Percentiles rank a stretch among this genome's conserved stretches.
These are phyloP conservation scores for Omphalotus olearius DNA, from an alignment of 1,284 basidiomycete species.

Conservation along the genomic window DNA sequence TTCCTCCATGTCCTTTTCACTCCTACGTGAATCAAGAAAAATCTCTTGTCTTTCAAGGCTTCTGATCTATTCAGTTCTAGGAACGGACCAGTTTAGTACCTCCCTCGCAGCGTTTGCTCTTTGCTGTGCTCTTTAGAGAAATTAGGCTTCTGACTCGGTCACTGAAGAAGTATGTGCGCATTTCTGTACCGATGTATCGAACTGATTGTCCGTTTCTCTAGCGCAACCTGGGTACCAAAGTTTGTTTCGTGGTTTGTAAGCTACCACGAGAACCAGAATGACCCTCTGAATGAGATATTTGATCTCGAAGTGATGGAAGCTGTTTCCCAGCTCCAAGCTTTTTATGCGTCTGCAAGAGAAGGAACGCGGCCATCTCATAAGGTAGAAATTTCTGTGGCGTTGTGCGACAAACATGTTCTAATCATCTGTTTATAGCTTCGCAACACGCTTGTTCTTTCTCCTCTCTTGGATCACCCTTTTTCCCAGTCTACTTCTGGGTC, in stretches of 20 bases:
- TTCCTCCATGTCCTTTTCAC: background rate
- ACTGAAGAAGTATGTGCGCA: constrained; percentile 50
- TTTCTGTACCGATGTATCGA: background rate
- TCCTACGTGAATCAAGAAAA: too few species aligned
- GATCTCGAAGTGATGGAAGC: constrained; percentile 41
- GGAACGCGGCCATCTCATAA: constrained; percentile 38
- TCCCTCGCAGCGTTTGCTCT: constrained; percentile 51
- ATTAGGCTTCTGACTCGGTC: constrained; percentile 58
- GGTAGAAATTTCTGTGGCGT: constrained; percentile 26
- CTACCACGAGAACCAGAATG: constrained; percentile 23
- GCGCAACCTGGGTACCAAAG: constrained; percentile 53
- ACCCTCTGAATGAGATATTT: constrained; percentile 26
- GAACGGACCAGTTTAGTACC: constrained; percentile 48
- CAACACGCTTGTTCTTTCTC: constrained; percentile 37
- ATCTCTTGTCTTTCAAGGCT: too few species aligned
- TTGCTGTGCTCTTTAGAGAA: constrained; percentile 56
- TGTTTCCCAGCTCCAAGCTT: constrained; percentile 39
- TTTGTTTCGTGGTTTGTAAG: constrained; percentile 50
- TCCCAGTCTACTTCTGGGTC: constrained; percentile 4
- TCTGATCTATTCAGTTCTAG: constrained; percentile 27
- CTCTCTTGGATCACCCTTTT: constrained; percentile 21
- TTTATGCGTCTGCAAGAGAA: constrained; percentile 49
- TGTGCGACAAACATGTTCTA: constrained; percentile 3
- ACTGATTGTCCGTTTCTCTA: constrained; percentile 22
- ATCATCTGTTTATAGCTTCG: constrained; percentile 31